Evolutionary conservation across 108 stramenopile genomes (phyloP).

Genomic region (Fragilariopsis cylindrus): DNA sequence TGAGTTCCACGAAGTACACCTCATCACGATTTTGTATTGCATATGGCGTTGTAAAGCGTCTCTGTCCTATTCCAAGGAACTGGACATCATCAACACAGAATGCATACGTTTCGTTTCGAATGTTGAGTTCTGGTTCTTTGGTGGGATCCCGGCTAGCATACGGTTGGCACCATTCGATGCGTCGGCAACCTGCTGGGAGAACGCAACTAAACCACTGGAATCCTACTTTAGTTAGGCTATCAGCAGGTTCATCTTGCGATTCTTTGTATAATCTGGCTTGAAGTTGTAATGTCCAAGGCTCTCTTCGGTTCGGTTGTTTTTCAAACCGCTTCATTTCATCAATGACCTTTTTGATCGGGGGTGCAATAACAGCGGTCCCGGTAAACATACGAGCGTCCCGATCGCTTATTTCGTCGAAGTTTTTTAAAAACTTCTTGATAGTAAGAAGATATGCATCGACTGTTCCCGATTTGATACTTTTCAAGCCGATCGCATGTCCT

Average conservation of each 20-base stretch:
- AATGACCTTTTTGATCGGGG: neutral
- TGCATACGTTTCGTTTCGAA: neutral
- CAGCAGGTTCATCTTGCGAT: neutral
- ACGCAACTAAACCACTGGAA: neutral
- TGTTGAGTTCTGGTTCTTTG: neutral
- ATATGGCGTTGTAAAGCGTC: too few relatives aligned
- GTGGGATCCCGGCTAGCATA: neutral
- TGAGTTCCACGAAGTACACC: too few relatives aligned
- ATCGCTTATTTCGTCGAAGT: neutral
- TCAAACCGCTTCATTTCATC: neutral
- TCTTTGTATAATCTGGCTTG: neutral
- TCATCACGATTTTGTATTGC: too few relatives aligned
- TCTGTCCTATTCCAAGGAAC: neutral
- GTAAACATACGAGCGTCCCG: neutral
- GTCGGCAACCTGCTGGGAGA: neutral
- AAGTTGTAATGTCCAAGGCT: neutral
- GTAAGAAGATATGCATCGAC: conserved; percentile 7
- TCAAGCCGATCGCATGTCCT: neutral
- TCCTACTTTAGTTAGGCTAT: neutral
- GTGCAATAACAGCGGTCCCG: neutral
- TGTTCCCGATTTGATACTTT: neutral
- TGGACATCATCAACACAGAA: conserved; percentile 2
- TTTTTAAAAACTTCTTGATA: neutral
- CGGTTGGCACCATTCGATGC: neutral
- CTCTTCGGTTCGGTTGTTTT: neutral